Evolutionary conservation across 2,329 filamentous ascomycete genomes (phyloP), one percentile per base, ranked within the genome.

Genomic region (Trichoderma guizhouense): DNA sequence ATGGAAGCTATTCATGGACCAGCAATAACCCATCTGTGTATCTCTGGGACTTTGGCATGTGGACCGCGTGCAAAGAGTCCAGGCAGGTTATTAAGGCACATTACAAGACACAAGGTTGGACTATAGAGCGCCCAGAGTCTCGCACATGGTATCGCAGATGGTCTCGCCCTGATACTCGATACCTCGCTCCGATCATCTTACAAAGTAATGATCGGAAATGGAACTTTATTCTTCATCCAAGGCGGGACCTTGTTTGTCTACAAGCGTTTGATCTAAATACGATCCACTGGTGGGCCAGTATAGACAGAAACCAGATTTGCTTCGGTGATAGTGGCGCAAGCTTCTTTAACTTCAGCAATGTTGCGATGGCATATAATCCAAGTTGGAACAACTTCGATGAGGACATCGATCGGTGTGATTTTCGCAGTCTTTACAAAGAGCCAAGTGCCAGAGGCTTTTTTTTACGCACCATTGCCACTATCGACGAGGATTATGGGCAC

Each of bases 331-430:
- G n/a, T n/a, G n/a, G n/a, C n/a, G n/a, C n/a, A n/a, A n/a, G n/a
- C n/a, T n/a, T n/a, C n/a, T n/a, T n/a, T n/a, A n/a, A n/a, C n/a
- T n/a, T n/a, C n/a, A n/a, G n/a, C n/a, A n/a, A n/a, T n/a, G n/a
- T n/a, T n/a, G 57, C 66, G 32, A 34, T 69, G 7, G 66, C 51
- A 28, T 69, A 61, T 26, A 34, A 36, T 3, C 32, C 58, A 0
- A 39, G 58, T 4, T 62, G 58, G 34, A 15, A 24, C 14, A 18
- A 18, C 2, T 8, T 30, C 3, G 24, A 9, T 4, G 14, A 18
- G 24, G 1, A 28, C 4, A 18, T 6, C 0, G 12, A 15, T n/a
- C 0, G 11, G 7, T 8, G 18, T 8, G 24, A 28, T 3, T 8
- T 55, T 55, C 3, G 11, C 21, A 7, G n/a, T 7, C 53, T 57